Evolutionary conservation across 1,284 basidiomycete genomes (phyloP).

Genomic region (Vanrija humicola): DNA sequence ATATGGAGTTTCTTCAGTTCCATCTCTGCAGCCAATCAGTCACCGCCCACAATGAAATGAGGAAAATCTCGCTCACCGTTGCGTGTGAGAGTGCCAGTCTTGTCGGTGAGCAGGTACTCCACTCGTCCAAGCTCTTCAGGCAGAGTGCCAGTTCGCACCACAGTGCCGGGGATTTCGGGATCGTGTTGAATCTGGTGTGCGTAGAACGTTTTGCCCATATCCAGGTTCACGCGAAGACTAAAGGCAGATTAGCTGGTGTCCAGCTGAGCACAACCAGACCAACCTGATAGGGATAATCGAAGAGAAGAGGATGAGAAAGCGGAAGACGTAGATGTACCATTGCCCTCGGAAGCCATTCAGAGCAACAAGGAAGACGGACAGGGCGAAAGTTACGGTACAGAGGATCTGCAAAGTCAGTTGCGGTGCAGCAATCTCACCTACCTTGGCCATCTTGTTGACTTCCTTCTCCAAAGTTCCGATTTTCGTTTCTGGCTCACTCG

Average conservation of each 20-base stretch:
- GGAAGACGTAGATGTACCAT: conserved; percentile 95
- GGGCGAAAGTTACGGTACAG: conserved; percentile 85
- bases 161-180: conserved; percentile 85
- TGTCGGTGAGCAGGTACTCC: conserved; percentile 92
- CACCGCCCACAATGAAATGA: neutral
- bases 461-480: conserved; percentile 88
- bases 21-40: conserved; percentile 66
- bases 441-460: conserved; percentile 94
- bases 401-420: conserved; percentile 63
- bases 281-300: conserved; percentile 99
- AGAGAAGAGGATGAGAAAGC: conserved; percentile 96
- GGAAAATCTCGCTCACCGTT: conserved; percentile 63
- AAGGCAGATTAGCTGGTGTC: neutral
- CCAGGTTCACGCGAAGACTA: conserved; percentile 94
- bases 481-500: conserved; percentile 93
- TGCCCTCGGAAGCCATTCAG: conserved; percentile 92
- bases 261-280: conserved; percentile 29
- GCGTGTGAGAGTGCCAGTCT: conserved; percentile 96
- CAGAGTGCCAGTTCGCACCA: conserved; percentile 92
- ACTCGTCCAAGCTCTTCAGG: conserved; percentile 96
- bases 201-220: conserved; percentile 99
- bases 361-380: conserved; percentile 88
- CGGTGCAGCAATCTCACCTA: conserved; percentile 36
- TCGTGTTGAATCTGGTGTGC: conserved; percentile 93
- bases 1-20: conserved; percentile 98